These are phyloP conservation scores for Pseudogymnoascus destructans DNA, from an alignment of 2,329 filamentous ascomycete species.

Conservation along the genomic window DNA sequence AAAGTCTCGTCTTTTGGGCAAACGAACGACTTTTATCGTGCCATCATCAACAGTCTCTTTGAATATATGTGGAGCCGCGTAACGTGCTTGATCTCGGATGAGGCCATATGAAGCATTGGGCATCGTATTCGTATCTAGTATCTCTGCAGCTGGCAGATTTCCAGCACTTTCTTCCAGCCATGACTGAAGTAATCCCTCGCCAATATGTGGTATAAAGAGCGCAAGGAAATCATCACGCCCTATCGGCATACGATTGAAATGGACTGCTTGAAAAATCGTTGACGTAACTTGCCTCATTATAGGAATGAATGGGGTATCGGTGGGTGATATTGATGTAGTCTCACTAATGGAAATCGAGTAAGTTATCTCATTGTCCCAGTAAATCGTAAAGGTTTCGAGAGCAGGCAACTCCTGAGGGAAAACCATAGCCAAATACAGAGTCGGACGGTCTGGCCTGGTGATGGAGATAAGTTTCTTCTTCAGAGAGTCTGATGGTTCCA, in stretches of 20 bases:
- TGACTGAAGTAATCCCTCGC: not conserved
- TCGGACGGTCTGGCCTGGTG: not conserved
- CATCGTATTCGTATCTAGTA: not conserved
- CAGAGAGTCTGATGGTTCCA: not conserved
- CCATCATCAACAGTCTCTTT: not conserved
- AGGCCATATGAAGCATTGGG: not conserved
- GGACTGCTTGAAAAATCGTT: constrained; percentile 5
- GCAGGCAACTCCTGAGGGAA: constrained; percentile 17
- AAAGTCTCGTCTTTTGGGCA: constrained; percentile 46
- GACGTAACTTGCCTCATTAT: constrained; percentile 7
- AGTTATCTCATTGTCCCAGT: constrained; percentile 22
- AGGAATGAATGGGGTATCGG: not conserved
- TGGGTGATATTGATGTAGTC: not conserved
- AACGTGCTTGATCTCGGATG: not conserved
- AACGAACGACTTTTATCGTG: constrained; percentile 22
- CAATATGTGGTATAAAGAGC: constrained; percentile 7
- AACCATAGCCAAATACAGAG: constrained; percentile 9
- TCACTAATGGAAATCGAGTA: not conserved
- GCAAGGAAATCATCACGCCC: not conserved
- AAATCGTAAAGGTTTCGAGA: constrained; percentile 18
- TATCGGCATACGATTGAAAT: not conserved
- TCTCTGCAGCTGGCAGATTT: not conserved
- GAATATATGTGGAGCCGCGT: not conserved
- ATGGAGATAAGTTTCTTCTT: not conserved
- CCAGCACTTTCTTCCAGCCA: constrained; percentile 4